Evolutionary conservation across 805 yeast genomes (phyloP), one percentile per base, ranked within the genome.

Genomic region (Starmerella bombicola): DNA sequence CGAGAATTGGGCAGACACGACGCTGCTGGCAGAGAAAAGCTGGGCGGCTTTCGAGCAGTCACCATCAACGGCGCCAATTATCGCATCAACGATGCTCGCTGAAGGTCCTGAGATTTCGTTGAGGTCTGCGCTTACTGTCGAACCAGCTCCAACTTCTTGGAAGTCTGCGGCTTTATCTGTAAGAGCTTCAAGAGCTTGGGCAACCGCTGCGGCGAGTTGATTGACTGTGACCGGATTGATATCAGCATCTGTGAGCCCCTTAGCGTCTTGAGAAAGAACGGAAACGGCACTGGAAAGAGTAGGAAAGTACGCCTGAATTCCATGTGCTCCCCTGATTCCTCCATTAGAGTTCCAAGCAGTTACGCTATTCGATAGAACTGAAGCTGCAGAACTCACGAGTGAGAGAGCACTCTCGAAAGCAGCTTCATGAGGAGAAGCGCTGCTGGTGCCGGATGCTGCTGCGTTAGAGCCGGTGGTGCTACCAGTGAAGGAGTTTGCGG

Each of bases 261-360:
- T 35, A 16, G 38, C 47, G 24, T 25, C 42, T 17, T 25, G 24
- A 26, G 41, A 29, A 3, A 51, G 46, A 25, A 47, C 37, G 18
- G 20, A 34, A 21, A 53, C 44, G 30, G 54, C 54, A 18, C 20
- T 13, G 31, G 46, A 41, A 29, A 55, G 40, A 13, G 48, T 37
- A 5, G 43, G 44, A 48, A 43, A 53, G 37, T 42, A 33, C 33
- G 38, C 33, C 55, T 56, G 60, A 41, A 56, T 55, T 31, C 42
- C 47, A 15, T 55, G 51, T 16, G 60, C 60, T 30, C 54, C 59
- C 8, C 17, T 16, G 18, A 55, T 41, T 30, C 60, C 59, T 16
- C 39, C 42, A 18, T 40, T 46, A 12, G 43, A 30, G 35, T 20
- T n/a, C 47, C 46, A 49, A 37, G 26, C 30, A 25, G 7, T 3